Percentiles rank a stretch among this genome's conserved stretches.
Evolutionary conservation across 2,329 filamentous ascomycete species (phyloP).

Genomic region (Pyrenochaeta sp.): DNA sequence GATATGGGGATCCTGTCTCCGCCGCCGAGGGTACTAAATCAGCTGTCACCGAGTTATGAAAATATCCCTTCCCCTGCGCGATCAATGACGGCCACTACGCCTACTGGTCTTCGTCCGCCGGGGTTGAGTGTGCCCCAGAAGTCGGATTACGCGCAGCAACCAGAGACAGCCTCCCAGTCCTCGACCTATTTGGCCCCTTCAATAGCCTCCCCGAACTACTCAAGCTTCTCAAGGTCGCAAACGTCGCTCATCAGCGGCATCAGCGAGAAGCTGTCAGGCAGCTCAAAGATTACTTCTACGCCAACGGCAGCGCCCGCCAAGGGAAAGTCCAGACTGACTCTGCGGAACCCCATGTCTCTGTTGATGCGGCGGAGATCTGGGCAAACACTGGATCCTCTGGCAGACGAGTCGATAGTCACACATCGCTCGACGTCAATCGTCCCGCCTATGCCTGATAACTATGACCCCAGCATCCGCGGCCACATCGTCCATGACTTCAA

Average conservation of each 20-base stretch:
- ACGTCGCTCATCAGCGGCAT: conserved; percentile 43
- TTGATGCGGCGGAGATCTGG: conserved; percentile 65
- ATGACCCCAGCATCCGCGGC: conserved; percentile 69
- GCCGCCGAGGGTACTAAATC: conserved; percentile 23
- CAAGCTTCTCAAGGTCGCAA: conserved; percentile 42
- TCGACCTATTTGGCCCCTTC: conserved; percentile 33
- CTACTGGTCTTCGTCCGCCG: conserved; percentile 42
- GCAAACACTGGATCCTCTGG: conserved; percentile 56
- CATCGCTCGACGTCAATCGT: conserved; percentile 56
- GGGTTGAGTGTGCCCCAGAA: conserved; percentile 37
- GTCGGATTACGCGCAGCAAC: conserved; percentile 20
- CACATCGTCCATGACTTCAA: conserved; percentile 73
- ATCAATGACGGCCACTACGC: conserved; percentile 26
- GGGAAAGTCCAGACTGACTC: conserved; percentile 61
- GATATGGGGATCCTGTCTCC: conserved; percentile 29
- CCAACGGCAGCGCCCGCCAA: conserved; percentile 35
- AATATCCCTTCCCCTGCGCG: conserved; percentile 27
- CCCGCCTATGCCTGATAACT: conserved; percentile 65
- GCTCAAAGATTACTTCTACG: conserved; percentile 27
- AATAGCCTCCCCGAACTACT: conserved; percentile 34
- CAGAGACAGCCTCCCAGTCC: conserved; percentile 27
- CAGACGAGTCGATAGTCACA: conserved; percentile 61
- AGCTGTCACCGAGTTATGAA: conserved; percentile 31
- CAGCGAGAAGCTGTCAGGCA: conserved; percentile 40
- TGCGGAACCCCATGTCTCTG: conserved; percentile 69